These are phyloP conservation scores for Rubia occidens DNA, from an alignment of 305 asterid species.

Conservation along the genomic window DNA sequence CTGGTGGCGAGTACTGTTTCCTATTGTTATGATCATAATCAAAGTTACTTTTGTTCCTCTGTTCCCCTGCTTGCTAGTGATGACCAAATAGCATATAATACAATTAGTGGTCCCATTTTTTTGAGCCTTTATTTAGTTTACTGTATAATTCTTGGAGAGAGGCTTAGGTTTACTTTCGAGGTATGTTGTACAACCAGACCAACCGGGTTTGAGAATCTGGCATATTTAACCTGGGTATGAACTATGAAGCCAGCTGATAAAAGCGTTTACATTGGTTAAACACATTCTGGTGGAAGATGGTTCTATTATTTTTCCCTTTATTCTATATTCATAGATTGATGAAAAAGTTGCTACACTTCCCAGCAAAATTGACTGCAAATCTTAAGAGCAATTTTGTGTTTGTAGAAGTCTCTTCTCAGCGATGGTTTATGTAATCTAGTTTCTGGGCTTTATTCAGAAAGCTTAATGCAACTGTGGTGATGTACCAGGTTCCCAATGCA, in stretches of 20 bases:
- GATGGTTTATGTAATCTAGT: neutral
- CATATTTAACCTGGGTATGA: neutral
- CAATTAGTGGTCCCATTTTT: neutral
- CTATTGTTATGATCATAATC: neutral
- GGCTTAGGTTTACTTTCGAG: neutral
- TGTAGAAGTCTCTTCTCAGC: neutral
- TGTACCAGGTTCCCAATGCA: conserved; percentile 80
- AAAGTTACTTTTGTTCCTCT: neutral
- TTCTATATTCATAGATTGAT: neutral
- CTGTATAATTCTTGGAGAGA: neutral
- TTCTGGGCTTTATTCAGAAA: neutral
- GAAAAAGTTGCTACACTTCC: neutral
- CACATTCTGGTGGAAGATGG: neutral
- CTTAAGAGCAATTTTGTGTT: neutral
- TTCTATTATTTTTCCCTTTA: neutral
- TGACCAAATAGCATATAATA: neutral
- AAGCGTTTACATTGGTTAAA: neutral
- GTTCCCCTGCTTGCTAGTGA: neutral
- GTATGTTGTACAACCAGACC: neutral
- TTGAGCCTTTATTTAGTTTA: neutral
- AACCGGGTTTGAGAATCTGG: neutral
- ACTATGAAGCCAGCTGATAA: neutral
- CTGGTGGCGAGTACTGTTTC: neutral
- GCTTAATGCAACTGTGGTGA: neutral
- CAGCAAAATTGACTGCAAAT: conserved; percentile 1